Evolutionary conservation across 306 rosid genomes (phyloP).

Genomic region (Fagus sylvatica): DNA sequence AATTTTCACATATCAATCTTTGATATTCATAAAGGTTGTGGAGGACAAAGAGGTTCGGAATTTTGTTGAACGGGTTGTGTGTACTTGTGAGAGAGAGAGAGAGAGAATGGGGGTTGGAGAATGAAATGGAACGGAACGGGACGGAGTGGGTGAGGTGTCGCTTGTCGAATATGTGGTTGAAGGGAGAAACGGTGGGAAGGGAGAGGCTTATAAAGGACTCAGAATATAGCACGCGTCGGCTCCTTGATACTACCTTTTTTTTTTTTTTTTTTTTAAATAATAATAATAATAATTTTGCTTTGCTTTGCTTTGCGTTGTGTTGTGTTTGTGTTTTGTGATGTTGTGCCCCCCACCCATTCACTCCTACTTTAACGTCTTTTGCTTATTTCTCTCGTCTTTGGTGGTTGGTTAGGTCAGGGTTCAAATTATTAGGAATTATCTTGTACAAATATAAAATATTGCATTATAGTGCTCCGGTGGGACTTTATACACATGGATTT

Average conservation of each 20-base stretch:
- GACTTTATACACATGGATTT: no score
- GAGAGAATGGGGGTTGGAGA: background rate
- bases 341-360: background rate
- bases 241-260: background rate
- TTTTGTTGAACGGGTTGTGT: background rate
- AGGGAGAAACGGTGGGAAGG: slow-evolving; percentile 34
- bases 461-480: no score
- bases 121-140: slow-evolving; percentile 39
- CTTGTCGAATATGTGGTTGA: slow-evolving; percentile 19
- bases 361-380: background rate
- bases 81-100: background rate
- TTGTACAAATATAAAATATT: no score
- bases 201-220: slow-evolving; percentile 54
- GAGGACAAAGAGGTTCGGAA: no score
- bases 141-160: slow-evolving; percentile 49
- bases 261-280: no score
- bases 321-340: no score
- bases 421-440: no score
- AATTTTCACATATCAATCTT: background rate
- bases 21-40: background rate
- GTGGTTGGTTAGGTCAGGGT: no score
- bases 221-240: slow-evolving; percentile 30
- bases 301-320: background rate
- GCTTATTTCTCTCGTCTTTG: no score
- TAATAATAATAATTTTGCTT: background rate